Evolutionary conservation across 2,329 filamentous ascomycete species (phyloP), one percentile per base, ranked within the genome.

Genomic region (Cercospora zeae-maydis): DNA sequence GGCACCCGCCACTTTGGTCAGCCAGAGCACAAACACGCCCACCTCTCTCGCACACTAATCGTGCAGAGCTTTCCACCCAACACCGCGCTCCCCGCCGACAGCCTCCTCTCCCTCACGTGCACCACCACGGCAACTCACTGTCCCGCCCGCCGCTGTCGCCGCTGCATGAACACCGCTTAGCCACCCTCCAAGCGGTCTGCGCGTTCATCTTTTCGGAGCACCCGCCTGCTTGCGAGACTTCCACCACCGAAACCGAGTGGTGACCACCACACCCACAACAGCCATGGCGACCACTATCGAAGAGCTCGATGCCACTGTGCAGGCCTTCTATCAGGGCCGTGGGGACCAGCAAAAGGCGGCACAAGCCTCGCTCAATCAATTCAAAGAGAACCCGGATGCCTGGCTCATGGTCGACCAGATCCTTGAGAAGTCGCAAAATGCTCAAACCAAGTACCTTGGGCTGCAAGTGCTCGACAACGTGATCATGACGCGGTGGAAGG

Each of bases 401-500:
- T 99, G 95, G 95, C 86, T 98, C 69, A 86, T 97, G 77, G 95
- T 98, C 73, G 95, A 97, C 77, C 93, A 96, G 81, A 96, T 99
- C 74, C 86, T 99, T 66, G 89, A 93, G 78, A 90, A 96, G 78
- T 91, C 95, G 68, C 89, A 89, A 77, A 96, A 97, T 76, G 88
- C 92, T 59, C 92, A 98, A 79, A 99, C 95, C 66, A 99, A 99
- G 83, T 99, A 96, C 78, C 84, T 99, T 73, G 95, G 93, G 59
- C 83, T 99, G 69, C 95, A 99, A 80, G 93, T 99, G 69, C 87
- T 99, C 68, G 95, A 99, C 81, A 92, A 92, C 86, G 93, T 99
- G 70, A 98, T 99, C 77, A 91, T 93, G 87, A 99, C 95, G 70
- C 88, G 95, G 82, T 99, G 95, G 96, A 99, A 97, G 82, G 92